A percentile compares a stretch with the other conserved stretches of the same genome.
These are phyloP conservation scores for Gracilaria domingensis DNA, from an alignment of 23 red algal species.

Conservation along the genomic window DNA sequence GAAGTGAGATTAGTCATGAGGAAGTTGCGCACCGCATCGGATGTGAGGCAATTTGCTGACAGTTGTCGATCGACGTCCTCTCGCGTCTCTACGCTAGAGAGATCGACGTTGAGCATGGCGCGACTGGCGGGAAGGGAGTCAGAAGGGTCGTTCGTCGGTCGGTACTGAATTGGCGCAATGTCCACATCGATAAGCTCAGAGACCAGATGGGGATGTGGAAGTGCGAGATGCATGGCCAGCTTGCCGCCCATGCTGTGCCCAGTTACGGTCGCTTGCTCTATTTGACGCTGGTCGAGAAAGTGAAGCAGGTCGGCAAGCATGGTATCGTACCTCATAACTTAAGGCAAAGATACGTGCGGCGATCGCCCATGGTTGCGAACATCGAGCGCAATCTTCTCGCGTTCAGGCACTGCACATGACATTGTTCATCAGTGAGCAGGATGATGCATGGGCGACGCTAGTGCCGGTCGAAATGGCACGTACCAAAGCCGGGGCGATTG, in stretches of 20 bases:
- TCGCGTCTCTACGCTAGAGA: slow-evolving; percentile 32
- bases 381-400: slow-evolving; percentile 76
- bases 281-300: slow-evolving; percentile 43
- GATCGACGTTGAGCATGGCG: slow-evolving; percentile 51
- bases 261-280: slow-evolving; percentile 49
- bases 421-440: neutral
- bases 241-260: slow-evolving; percentile 96
- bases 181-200: slow-evolving; percentile 88
- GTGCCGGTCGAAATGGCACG: neutral
- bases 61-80: slow-evolving; percentile 57
- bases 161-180: slow-evolving; percentile 84
- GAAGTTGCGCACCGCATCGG: slow-evolving; percentile 79
- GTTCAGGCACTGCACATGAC: neutral
- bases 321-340: slow-evolving; percentile 69
- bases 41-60: slow-evolving; percentile 39
- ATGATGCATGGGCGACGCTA: neutral
- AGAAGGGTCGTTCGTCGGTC: neutral
- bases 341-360: slow-evolving; percentile 48
- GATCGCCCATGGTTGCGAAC: slow-evolving; percentile 90
- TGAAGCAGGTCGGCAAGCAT: slow-evolving; percentile 75
- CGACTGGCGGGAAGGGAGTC: neutral
- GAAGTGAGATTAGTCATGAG: slow-evolving; percentile 78
- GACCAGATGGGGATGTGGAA: slow-evolving; percentile 66
- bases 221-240: slow-evolving; percentile 83
- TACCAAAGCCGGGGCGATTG: slow-evolving; percentile 86